Evolutionary conservation across 805 yeast genomes (phyloP), one percentile per base, ranked within the genome.

Genomic region (Starmerella bombi): DNA sequence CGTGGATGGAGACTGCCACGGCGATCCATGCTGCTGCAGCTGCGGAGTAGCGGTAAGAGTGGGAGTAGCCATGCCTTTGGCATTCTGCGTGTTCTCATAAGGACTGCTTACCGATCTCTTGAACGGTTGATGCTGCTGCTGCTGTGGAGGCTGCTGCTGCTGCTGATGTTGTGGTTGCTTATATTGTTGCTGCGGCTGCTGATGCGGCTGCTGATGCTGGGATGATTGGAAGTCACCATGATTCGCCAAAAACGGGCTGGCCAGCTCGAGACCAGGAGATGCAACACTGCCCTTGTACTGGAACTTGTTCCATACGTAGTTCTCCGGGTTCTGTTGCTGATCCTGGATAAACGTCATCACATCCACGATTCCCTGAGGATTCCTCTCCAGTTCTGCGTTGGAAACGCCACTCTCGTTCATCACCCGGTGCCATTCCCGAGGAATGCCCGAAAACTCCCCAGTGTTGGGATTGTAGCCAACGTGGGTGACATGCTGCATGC

Each of bases 321-420:
- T 45, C 16, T 49, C 50, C 3, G 51, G 46, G 36, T 45, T 42
- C 38, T 42, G 45, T 27, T 38, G 40, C 38, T 52, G 53, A 27
- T 42, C 43, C 25, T 51, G 47, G 25, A 83, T 84, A 56, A 84
- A 84, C 38, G 85, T 84, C 42, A 84, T 86, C 41, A 83, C 84
- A 55, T 84, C 93, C 70, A 79, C 78, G 4, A 88, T 93, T 0
- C 94, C 96, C 59, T 84, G 93, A 2, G 96, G 95, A 58, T 91
- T 85, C 50, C 79, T 81, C 52, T 80, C 77, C 56, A 85, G 94
- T 53, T 91, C 98, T 40, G 72, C 77, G 49, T 74, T 77, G 5
- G 93, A 72, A 36, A 91, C 82, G 32, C 97, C 97, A 55, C 83
- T 79, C 7, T 91, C 88, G 9, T 79, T 71, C 43, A 91, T 66